Percentiles rank a stretch among this genome's conserved stretches.
Conservation (phyloP, 352 stramenopile species). For the Phytophthora multivora region DNA sequence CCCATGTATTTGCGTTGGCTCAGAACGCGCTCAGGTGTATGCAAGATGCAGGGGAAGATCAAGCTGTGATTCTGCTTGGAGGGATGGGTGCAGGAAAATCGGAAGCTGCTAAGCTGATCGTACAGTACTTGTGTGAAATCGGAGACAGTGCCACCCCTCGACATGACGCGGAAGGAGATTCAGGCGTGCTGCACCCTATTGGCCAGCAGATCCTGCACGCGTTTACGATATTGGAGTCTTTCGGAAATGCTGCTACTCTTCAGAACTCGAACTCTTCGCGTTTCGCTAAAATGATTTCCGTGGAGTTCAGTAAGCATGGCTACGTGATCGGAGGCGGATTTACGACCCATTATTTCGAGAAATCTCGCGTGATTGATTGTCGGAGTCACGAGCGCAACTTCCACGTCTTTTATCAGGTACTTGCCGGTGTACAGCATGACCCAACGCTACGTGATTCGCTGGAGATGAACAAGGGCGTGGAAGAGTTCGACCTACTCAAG, state of each 20-base stretch:
- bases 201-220: conserved; percentile 84
- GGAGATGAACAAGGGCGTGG: conserved; percentile 60
- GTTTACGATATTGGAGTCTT: conserved; percentile 80
- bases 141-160: conserved; percentile 56
- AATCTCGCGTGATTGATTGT: conserved; percentile 80
- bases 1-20: conserved; percentile 79
- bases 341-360: conserved; percentile 85
- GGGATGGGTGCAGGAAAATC: conserved; percentile 80
- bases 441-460: conserved; percentile 66
- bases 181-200: conserved; percentile 68
- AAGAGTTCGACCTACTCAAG: conserved; percentile 70
- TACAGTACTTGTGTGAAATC: conserved; percentile 85
- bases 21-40: conserved; percentile 81
- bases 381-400: conserved; percentile 90
- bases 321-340: conserved; percentile 81
- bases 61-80: conserved; percentile 76
- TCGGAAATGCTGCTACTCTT: conserved; percentile 64
- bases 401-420: conserved; percentile 94
- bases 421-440: conserved; percentile 77
- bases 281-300: conserved; percentile 85
- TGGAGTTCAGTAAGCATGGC: conserved; percentile 81
- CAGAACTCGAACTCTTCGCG: conserved; percentile 79
- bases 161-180: conserved; percentile 46
- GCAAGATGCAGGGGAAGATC: conserved; percentile 80
- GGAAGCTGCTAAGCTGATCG: conserved; percentile 79